phyloP scores from a whole-genome alignment of 2,329 filamentous ascomycete genomes.

The Thelonectria blattea region DNA sequence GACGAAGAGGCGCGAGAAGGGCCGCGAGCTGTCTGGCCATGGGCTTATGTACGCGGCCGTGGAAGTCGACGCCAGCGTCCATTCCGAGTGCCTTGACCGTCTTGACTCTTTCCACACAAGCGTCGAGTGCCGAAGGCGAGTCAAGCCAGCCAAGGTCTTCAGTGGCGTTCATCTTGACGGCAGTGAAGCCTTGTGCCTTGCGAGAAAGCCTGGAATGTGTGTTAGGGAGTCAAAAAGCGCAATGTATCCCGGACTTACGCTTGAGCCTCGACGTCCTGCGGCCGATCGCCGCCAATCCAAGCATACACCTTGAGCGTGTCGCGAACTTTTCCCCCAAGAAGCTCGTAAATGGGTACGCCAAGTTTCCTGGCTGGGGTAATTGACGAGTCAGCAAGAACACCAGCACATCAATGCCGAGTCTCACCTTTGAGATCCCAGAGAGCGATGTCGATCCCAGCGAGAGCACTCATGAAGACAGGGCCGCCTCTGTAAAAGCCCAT shows the following conservation, averaged over 20 bases:
- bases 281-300: slow-evolving; percentile 80
- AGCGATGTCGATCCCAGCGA: slow-evolving; percentile 80
- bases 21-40: slow-evolving; percentile 80
- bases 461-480: slow-evolving; percentile 79
- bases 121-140: slow-evolving; percentile 67
- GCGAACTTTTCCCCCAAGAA: slow-evolving; percentile 77
- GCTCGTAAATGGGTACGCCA: slow-evolving; percentile 72
- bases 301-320: slow-evolving; percentile 75
- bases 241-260: slow-evolving; percentile 50
- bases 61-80: slow-evolving; percentile 78
- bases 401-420: fast-evolving
- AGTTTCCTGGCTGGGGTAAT: slow-evolving; percentile 48
- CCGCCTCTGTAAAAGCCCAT: slow-evolving; percentile 78
- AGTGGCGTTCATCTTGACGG: slow-evolving; percentile 82
- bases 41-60: slow-evolving; percentile 77
- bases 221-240: not conserved
- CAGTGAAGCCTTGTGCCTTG: slow-evolving; percentile 66
- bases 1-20: slow-evolving; percentile 69
- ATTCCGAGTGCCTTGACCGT: slow-evolving; percentile 72
- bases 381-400: not conserved
- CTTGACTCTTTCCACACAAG: slow-evolving; percentile 70
- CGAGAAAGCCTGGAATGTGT: slow-evolving; percentile 51
- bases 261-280: slow-evolving; percentile 67
- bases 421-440: slow-evolving; percentile 76
- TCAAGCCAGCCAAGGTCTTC: slow-evolving; percentile 80